Evolutionary conservation across 164 flowering plant species (phyloP), one percentile per base, ranked within the genome.

Genomic region (Dillenia turbinata): DNA sequence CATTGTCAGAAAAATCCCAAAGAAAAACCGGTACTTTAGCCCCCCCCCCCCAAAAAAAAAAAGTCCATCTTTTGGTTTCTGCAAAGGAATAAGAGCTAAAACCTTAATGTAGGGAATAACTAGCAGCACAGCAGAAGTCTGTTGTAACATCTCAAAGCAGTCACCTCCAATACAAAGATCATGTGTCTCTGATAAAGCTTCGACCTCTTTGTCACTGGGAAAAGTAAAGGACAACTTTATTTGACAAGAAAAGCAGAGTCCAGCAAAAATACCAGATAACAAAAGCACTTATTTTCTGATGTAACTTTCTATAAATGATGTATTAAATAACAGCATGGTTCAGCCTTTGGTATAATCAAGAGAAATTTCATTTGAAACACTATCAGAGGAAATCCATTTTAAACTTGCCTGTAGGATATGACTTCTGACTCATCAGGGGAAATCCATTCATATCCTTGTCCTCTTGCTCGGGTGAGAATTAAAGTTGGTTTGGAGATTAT

Each of bases 121-220:
- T 65, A 63, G 81, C 46, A 84, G 77, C 78, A 79, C 83, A 64
- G 95, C 86, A 56, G 82, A 71, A 43, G 78, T 87, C 61, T 79
- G 89, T 69, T 74, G 88, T 71, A 93, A 72, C 96, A 90, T 84
- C 63, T 81, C 92, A 66, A 93, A 74, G 83, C 96, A 83, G 75
- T 93, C 97, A 54, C 98, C 98, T 68, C 96, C 96, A 67, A 93
- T 77, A 66, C 98, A 93, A 57, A 90, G 89, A 83, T 93, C 97
- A 77, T 83, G 77, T 26, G 80, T 69, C 47, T 82, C 90, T 9
- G 96, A 79, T 56, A 93, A 75, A 62, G 72, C 64, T 69, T 80
- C 90, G 52, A 88, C 96, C 68, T 87, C 97, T 66, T 78, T 70
- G 40, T 66, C 84, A 59, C 98, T 89, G 83, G 33, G 33, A 26